A percentile compares a stretch with the other conserved stretches of the same genome.
phyloP scores from a whole-genome alignment of 2,329 filamentous ascomycete species.

The Cordyceps fumosorosea region DNA sequence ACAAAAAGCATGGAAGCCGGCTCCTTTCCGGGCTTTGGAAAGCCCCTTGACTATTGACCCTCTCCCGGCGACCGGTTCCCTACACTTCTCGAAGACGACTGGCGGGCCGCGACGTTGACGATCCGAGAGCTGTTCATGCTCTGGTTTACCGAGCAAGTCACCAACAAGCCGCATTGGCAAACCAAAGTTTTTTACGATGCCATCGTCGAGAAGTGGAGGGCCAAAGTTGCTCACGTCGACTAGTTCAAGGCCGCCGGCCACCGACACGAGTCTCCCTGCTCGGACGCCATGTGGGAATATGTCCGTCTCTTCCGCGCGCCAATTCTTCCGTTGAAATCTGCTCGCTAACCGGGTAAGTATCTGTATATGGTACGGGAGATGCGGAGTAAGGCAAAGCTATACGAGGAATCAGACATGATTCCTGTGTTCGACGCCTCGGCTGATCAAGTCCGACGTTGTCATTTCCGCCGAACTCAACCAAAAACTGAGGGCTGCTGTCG shows the following conservation, averaged over 20 bases:
- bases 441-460: constrained; percentile 29
- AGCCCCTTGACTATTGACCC: background rate
- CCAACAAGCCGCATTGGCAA: constrained; percentile 32
- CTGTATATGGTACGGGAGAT: constrained; percentile 27
- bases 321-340: background rate
- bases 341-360: background rate
- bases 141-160: constrained; percentile 27
- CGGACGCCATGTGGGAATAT: background rate
- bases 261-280: background rate
- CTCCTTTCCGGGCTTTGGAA: background rate
- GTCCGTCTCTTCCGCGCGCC: background rate
- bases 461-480: constrained; percentile 18
- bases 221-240: background rate
- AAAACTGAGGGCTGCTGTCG: constrained; percentile 36
- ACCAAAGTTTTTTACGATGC: constrained; percentile 20
- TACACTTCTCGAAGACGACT: background rate
- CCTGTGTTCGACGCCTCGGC: constrained; percentile 28
- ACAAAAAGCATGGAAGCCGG: background rate
- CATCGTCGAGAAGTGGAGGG: constrained; percentile 21
- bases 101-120: background rate
- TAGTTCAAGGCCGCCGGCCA: background rate
- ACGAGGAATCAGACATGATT: constrained; percentile 26
- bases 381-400: constrained; percentile 26
- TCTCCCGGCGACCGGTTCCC: background rate
- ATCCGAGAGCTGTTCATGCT: constrained; percentile 31